Evolutionary conservation across 495 filamentous ascomycete genomes (phyloP), one percentile per base, ranked within the genome.

Genomic region (Thermochaetoides thermophila): DNA sequence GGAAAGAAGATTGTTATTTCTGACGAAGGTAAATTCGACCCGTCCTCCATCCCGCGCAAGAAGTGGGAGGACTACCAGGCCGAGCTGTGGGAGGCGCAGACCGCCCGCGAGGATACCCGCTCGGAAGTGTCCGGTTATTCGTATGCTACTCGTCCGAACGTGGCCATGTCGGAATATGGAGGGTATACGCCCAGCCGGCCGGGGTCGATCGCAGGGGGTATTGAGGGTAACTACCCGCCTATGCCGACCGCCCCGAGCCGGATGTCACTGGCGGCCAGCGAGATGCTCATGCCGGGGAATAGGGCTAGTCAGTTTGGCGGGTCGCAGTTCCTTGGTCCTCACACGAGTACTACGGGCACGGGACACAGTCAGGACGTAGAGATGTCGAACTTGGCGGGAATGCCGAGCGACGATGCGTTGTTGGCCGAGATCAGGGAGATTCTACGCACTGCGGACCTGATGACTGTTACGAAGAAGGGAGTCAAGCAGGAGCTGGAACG

Each of bases 21-120:
- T 1, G 89, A 99, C 53, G 89, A 99, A 61, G 91, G 89, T 57
- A 95, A 94, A 61, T 99, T 95, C 53, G 89, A 99, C 53, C 87
- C 91, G 8, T 63, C 69, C 7, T 78, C 74, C 23, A 96, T 99
- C 41, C 89, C 89, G 17, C 79, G 84, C 56, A 96, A 95, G 74
- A 84, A 80, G 66, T 96, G 91, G 89, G 89, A 96, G 57, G 91
- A 96, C 37, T 96, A 94, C 54, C 91, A 96, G 58, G 78, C 80
- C 37, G 91, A 95, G 65, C 73, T 99, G 27, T 99, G 89, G 89
- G 81, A 87, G 31, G 79, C 82, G 3, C 82, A 93, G 50, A 93
- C 84, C 8, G 26, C 38, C n/a, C 74, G 70, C 40, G 83, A 91
- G 45, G 89, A 97, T 45, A 57, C 68, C 17, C 75, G 71, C 19